These are phyloP conservation scores for Suaeda aralocaspica DNA, from an alignment of 148 eudicot species.

Conservation along the genomic window DNA sequence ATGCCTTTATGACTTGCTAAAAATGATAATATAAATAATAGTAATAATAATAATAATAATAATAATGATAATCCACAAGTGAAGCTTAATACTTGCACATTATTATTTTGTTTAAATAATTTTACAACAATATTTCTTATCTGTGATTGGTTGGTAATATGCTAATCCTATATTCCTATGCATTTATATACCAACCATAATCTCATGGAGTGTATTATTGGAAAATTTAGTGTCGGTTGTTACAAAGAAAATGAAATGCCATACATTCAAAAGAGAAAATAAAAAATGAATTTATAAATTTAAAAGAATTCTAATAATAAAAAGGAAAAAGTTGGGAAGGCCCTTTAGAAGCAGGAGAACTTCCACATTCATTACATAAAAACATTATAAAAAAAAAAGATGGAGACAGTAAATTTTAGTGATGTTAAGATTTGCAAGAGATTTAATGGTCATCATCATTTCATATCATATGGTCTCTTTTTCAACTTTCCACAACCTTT, in stretches of 20 bases:
- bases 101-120: too few relatives aligned
- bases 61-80: too few relatives aligned
- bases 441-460: constrained; percentile 18
- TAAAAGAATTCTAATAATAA: background rate
- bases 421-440: constrained; percentile 1
- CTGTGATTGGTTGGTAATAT: background rate
- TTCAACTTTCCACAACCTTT: too few relatives aligned
- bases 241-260: background rate
- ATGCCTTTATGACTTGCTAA: too few relatives aligned
- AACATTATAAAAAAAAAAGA: too few relatives aligned
- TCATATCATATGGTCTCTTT: constrained; percentile 20
- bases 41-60: too few relatives aligned
- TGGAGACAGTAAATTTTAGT: background rate
- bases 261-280: background rate
- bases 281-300: background rate
- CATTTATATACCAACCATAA: background rate
- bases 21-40: too few relatives aligned
- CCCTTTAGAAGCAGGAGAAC: constrained; percentile 16
- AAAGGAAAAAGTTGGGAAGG: background rate
- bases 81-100: too few relatives aligned
- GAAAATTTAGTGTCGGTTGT: background rate
- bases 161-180: background rate
- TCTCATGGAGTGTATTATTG: background rate
- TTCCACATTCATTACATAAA: constrained; percentile 13
- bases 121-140: too few relatives aligned